These are phyloP conservation scores for Solanum dulcamara DNA, from an alignment of 257 asterid genomes.

Conservation along the genomic window DNA sequence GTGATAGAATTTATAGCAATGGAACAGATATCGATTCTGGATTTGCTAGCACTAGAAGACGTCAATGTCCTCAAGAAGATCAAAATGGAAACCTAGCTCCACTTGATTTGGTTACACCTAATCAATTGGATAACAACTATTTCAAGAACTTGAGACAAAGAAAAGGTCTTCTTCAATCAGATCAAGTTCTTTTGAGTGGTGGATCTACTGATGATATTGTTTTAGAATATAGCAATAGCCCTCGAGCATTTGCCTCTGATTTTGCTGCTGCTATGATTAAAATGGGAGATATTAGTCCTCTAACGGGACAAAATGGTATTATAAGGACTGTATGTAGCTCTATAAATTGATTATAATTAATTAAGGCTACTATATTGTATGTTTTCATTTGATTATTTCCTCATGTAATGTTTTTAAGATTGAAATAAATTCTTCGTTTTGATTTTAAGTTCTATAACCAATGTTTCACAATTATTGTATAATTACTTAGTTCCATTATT, in stretches of 20 bases:
- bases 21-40: conserved; percentile 25
- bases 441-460: neutral
- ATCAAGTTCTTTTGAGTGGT: neutral
- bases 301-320: conserved; percentile 3
- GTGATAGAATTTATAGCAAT: conserved; percentile 27
- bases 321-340: conserved; percentile 12
- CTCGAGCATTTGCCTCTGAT: conserved; percentile 7
- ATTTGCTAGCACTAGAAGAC: conserved; percentile 19
- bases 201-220: neutral
- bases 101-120: conserved; percentile 37
- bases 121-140: conserved; percentile 35
- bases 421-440: neutral
- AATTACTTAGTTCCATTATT: neutral
- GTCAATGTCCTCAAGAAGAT: neutral
- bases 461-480: neutral
- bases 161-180: conserved; percentile 33
- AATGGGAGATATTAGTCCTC: conserved; percentile 28
- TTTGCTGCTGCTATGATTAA: conserved; percentile 29
- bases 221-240: neutral
- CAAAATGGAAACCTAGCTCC: conserved; percentile 28
- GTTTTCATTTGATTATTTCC: neutral
- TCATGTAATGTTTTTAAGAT: neutral
- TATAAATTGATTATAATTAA: conserved; percentile 12
- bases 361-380: too few relatives aligned
- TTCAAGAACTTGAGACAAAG: conserved; percentile 14